phyloP scores from a whole-genome alignment of 345 rosid genomes.

The Cardamine chenopodiifolia region DNA sequence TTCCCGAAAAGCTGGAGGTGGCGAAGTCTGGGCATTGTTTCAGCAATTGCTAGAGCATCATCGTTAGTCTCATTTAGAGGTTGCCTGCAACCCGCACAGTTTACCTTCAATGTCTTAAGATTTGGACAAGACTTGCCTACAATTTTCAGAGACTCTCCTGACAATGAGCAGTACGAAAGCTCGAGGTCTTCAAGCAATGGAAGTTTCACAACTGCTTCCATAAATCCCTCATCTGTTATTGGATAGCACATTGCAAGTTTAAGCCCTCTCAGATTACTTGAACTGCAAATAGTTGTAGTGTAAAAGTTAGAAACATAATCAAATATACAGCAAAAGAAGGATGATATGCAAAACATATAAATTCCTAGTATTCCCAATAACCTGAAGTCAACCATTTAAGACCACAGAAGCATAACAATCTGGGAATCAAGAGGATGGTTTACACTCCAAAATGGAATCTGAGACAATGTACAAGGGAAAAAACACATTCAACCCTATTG shows the following conservation, averaged over 20 bases:
- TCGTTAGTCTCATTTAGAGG: slow-evolving; percentile 45
- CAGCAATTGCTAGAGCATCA: slow-evolving; percentile 65
- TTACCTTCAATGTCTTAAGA: slow-evolving; percentile 34
- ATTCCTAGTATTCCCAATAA: slow-evolving; percentile 4
- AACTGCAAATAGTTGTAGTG: slow-evolving; percentile 40
- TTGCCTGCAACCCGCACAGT: slow-evolving; percentile 29
- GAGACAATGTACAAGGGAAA: not conserved
- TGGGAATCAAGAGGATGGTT: not conserved
- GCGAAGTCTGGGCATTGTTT: slow-evolving; percentile 54
- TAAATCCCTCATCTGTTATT: slow-evolving; percentile 51
- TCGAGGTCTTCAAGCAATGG: slow-evolving; percentile 68
- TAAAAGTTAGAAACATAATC: not conserved
- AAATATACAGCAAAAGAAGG: not conserved
- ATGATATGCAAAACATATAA: not conserved
- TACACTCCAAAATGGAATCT: not conserved
- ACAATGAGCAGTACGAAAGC: slow-evolving; percentile 37
- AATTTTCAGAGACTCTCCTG: slow-evolving; percentile 28
- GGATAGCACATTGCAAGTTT: slow-evolving; percentile 41
- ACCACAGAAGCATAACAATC: slow-evolving; percentile 2
- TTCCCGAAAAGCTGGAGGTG: slow-evolving; percentile 65
- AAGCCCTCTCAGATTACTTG: slow-evolving; percentile 53
- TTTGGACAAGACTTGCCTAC: slow-evolving; percentile 34
- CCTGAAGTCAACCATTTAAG: slow-evolving; percentile 1
- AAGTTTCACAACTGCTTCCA: slow-evolving; percentile 47
- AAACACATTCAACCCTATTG: not conserved